Percentiles rank a stretch among this genome's conserved stretches.
phyloP scores from a whole-genome alignment of 306 rosid genomes.

The Vigna trinervia region DNA sequence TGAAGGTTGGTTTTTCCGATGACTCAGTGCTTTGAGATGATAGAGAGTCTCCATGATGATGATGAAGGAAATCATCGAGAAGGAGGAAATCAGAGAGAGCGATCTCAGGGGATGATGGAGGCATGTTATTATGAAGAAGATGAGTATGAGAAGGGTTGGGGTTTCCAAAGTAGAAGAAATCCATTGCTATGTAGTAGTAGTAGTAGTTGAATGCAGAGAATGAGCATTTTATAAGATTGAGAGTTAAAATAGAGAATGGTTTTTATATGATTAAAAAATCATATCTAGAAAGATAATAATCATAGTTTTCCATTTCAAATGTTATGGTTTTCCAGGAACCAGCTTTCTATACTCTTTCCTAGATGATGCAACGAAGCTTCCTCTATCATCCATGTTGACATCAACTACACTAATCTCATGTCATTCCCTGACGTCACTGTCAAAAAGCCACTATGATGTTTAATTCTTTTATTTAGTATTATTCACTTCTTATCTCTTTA shows the following conservation, averaged over 20 bases:
- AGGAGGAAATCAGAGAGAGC: constrained; percentile 56
- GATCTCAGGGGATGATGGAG: constrained; percentile 42
- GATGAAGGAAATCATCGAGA: constrained; percentile 43
- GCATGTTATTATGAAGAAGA: not conserved
- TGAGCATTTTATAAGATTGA: not conserved
- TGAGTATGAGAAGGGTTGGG: constrained; percentile 47
- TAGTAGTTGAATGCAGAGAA: no score
- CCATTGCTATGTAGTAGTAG: constrained; percentile 42
- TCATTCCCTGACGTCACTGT: constrained; percentile 47
- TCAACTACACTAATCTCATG: not conserved
- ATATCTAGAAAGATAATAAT: not conserved
- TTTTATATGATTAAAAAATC: constrained; percentile 18
- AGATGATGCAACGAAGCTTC: constrained; percentile 54
- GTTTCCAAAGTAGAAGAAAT: constrained; percentile 48
- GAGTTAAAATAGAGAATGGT: not conserved
- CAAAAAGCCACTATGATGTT: not conserved
- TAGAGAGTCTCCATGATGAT: constrained; percentile 46
- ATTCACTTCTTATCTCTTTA: no score
- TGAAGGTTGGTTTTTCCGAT: constrained; percentile 48
- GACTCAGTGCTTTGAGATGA: constrained; percentile 55
- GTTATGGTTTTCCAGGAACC: constrained; percentile 29
- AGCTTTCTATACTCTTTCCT: constrained; percentile 58
- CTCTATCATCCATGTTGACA: constrained; percentile 27
- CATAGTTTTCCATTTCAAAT: not conserved
- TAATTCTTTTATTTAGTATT: not conserved